These are phyloP conservation scores for Tetrahymena elliotti DNA, from an alignment of 73 alveolate species.

Conservation along the genomic window DNA sequence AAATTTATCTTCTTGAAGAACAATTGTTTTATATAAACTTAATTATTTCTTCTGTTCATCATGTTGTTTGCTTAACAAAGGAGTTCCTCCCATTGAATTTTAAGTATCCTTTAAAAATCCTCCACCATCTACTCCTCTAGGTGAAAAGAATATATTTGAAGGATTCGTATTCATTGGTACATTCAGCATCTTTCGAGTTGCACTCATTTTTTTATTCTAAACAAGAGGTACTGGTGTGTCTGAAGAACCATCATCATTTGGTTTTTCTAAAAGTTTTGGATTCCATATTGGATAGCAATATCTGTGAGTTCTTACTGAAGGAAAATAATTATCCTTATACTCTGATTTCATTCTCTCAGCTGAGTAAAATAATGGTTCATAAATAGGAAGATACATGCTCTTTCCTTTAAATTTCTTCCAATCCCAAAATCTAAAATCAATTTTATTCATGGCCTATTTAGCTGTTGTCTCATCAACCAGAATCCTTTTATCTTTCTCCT, in stretches of 20 bases:
- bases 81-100: background rate
- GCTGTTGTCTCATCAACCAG: constrained; percentile 9
- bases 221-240: background rate
- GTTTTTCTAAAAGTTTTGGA: background rate
- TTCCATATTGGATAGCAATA: background rate
- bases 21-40: background rate
- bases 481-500: background rate
- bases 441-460: constrained; percentile 4
- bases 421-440: background rate
- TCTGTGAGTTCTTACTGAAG: background rate
- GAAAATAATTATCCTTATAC: background rate
- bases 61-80: background rate
- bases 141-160: background rate
- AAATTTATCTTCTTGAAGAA: background rate
- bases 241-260: background rate
- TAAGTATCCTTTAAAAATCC: background rate
- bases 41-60: background rate
- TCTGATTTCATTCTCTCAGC: background rate
- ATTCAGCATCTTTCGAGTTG: background rate
- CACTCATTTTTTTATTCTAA: background rate
- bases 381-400: constrained; percentile 8
- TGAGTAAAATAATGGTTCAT: constrained; percentile 7
- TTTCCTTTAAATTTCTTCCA: constrained; percentile 18
- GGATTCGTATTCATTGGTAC: background rate
- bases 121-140: background rate